Base-by-base conservation (phyloP, 1,284 basidiomycete genomes). In the Ceratobasidium sp. region DNA sequence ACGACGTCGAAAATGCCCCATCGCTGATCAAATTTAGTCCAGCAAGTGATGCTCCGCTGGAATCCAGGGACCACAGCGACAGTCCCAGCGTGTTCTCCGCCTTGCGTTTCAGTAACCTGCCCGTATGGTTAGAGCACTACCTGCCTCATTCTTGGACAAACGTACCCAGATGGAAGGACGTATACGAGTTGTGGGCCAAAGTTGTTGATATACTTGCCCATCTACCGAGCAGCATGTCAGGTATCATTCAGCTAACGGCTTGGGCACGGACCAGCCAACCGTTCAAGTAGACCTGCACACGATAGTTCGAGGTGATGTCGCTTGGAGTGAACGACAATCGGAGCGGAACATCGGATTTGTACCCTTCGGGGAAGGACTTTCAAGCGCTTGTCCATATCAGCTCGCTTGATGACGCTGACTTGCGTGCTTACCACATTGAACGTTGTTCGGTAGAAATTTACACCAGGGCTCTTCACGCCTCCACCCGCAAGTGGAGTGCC, bases 381-480 rank as follows among this genome's bases (percentile, higher is more conserved):
- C 21, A 23, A 40, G 12, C 9, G n/a, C 11, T 12, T 6, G 8
- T 38, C 38, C 14, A 6, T 6, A 12, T 38, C 36, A 60, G 14
- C 38, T 42, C 33, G 30, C 11, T 23, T 60, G n/a, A 60, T 53
- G 40, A 44, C 0, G 8, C 38, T 33, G 1, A 33, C 38, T 48
- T 58, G 44, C 38, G 62, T 28, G 74, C 78, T 23, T 73, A 83
- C 83, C 71, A 85, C 77, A 72, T 81, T 76, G 75, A 94, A 89
- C 0, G 86, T 88, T 6, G 91, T 88, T 18, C 90, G 84, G 80
- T 92, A 94, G 82, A 94, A 93, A 0, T 89, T 90, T 11, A 92
- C 85, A 3, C 92, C 90, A 0, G 90, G 85, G 14, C 77, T 74
- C 7, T 80, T 81, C 40, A 80, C 78, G 0, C 88, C 88, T 3